phyloP scores from a whole-genome alignment of 768 basidiomycete species.

The Amanita exitialis region DNA sequence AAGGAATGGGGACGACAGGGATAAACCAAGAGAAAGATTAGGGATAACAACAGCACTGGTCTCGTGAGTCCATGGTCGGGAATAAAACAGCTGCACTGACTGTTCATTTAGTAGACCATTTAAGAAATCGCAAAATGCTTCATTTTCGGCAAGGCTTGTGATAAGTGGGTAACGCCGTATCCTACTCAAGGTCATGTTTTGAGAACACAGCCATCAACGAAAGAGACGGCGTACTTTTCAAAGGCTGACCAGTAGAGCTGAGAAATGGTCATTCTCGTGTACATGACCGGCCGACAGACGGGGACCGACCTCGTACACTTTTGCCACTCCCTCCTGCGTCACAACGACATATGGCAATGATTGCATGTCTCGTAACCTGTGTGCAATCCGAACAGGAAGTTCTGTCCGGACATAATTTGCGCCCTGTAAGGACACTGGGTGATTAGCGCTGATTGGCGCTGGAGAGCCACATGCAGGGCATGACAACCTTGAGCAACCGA shows the following conservation, averaged over 20 bases:
- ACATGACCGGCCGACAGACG: background rate
- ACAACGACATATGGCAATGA: constrained; percentile 80
- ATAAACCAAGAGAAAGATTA: constrained; percentile 72
- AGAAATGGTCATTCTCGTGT: constrained; percentile 2
- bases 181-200: constrained; percentile 25
- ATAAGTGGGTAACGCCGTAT: constrained; percentile 69
- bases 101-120: constrained; percentile 59
- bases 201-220: background rate
- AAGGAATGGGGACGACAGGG: constrained; percentile 74
- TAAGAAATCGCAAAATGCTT: constrained; percentile 68
- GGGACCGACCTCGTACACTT: constrained; percentile 68
- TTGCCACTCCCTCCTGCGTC: constrained; percentile 73
- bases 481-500: constrained; percentile 59
- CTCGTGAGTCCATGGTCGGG: constrained; percentile 5
- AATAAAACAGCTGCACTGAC: constrained; percentile 30
- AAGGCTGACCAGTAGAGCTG: constrained; percentile 85
- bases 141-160: constrained; percentile 64
- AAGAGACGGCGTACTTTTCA: constrained; percentile 44
- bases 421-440: constrained; percentile 35
- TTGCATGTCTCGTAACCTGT: constrained; percentile 81
- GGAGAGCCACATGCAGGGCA: background rate
- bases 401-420: constrained; percentile 89
- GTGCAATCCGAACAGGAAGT: constrained; percentile 79
- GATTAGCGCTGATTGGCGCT: background rate
- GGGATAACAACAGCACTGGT: constrained; percentile 68